A percentile compares a stretch with the other conserved stretches of the same genome.
Conservation (phyloP, 768 basidiomycete species). For the Pisolithus albus region DNA sequence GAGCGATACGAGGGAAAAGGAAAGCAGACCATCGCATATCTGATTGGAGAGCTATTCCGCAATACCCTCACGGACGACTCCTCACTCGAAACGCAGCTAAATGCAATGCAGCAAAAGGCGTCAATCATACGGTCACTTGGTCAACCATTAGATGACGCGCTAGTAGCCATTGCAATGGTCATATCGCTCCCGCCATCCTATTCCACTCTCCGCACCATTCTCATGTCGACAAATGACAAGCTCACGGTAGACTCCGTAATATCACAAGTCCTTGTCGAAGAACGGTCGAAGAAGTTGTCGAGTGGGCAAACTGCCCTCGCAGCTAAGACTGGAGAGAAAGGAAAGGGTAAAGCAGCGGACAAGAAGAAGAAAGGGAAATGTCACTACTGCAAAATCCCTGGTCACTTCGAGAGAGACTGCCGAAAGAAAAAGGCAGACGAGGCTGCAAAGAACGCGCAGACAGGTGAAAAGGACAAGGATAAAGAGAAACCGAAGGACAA, state of each 20-base stretch:
- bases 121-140: not conserved
- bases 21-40: not conserved
- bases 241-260: not conserved
- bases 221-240: not conserved
- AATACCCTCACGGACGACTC: not conserved
- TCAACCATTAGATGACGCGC: not conserved
- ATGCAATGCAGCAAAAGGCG: not conserved
- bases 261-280: not conserved
- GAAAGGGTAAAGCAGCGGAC: too few relatives aligned
- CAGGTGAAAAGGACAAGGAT: not conserved
- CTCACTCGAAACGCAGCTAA: not conserved
- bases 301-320: too few relatives aligned
- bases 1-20: slow-evolving; percentile 24
- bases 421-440: not conserved
- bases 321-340: too few relatives aligned
- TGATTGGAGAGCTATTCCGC: not conserved
- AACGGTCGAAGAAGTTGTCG: not conserved
- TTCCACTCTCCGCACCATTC: not conserved
- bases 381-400: not conserved
- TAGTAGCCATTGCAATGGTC: slow-evolving; percentile 1
- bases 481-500: not conserved
- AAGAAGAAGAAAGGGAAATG: not conserved
- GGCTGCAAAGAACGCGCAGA: not conserved
- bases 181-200: not conserved
- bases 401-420: not conserved